These are phyloP conservation scores for Lophiostoma macrostomum DNA, from an alignment of 495 filamentous ascomycete genomes.

Conservation along the genomic window DNA sequence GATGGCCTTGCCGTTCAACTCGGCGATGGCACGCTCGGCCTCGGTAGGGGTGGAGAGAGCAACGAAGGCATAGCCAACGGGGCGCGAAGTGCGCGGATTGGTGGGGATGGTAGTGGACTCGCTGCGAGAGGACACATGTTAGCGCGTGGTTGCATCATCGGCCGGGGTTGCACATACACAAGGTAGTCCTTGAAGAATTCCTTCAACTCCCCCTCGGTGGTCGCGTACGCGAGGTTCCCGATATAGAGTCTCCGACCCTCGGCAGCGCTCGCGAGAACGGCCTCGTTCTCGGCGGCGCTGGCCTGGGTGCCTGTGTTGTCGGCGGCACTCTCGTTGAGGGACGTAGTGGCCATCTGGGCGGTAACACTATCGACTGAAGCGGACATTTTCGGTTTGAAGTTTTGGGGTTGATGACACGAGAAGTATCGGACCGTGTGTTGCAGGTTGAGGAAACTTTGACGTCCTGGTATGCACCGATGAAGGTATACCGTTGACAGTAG, in stretches of 20 bases:
- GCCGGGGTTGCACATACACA: slow-evolving; percentile 69
- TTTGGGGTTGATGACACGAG: slow-evolving; percentile 41
- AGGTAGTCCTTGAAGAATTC: slow-evolving; percentile 97
- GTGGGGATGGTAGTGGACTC: slow-evolving; percentile 98
- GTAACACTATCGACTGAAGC: slow-evolving; percentile 71
- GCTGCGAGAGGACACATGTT: slow-evolving; percentile 50
- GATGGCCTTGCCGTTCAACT: slow-evolving; percentile 95
- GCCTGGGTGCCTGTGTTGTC: slow-evolving; percentile 42
- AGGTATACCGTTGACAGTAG: slow-evolving; percentile 37
- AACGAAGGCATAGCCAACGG: slow-evolving; percentile 98
- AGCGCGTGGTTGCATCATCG: neutral
- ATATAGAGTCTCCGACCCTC: slow-evolving; percentile 99
- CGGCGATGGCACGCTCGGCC: slow-evolving; percentile 87
- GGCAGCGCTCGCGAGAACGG: slow-evolving; percentile 91
- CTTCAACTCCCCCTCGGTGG: slow-evolving; percentile 99
- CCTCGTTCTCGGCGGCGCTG: slow-evolving; percentile 67
- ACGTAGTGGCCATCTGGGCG: slow-evolving; percentile 75
- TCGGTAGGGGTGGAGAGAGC: slow-evolving; percentile 91
- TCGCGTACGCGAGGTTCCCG: slow-evolving; percentile 99
- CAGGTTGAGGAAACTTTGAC: slow-evolving; percentile 40
- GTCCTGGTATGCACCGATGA: slow-evolving; percentile 36
- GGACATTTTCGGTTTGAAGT: slow-evolving; percentile 41
- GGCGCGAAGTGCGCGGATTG: slow-evolving; percentile 96
- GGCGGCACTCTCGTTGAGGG: slow-evolving; percentile 51
- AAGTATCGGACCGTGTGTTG: slow-evolving; percentile 32